Evolutionary conservation across 169 alveolate species (phyloP), one percentile per base, ranked within the genome.

Genomic region (Plasmodium sp.): DNA sequence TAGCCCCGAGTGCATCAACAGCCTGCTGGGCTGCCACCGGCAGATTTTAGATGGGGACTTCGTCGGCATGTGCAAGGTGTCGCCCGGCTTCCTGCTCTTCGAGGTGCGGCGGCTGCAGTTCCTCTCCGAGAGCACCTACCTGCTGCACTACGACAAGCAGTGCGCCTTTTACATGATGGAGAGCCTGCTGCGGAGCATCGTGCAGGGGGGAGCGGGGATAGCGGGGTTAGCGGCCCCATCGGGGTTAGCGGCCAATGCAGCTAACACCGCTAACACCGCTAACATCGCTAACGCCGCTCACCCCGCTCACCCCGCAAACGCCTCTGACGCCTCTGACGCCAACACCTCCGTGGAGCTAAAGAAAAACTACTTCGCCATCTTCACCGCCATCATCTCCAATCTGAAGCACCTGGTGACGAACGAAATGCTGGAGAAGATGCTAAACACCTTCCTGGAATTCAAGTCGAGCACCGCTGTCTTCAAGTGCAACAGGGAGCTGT

Each of bases 121-220:
- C 62, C 48, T 92, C n/a, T 71, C 92, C 10, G 82, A 67, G 6
- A 81, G 54, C 54, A 51, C 91, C 3, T 92, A 92, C 83, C 56
- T 92, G 14, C 75, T 92, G 43, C 82, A 92, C 75, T 92, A 92
- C 75, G 62, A 71, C n/a, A 92, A 92, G 41, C 82, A 92, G 14
- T 82, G 16, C 39, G 95, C 95, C 27, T 92, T 54, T 56, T 72
- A 72, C 83, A 92, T 92, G 74, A 81, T 92, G 92, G 92, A 81
- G 2, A 48, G 51, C 67, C 45, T 92, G 16, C 7, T 92, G 12
- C 54, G 79, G 54, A 92, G 48, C 2, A 79, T 92, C 16, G n/a
- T 81, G 1, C 75, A 92, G 18, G 79, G 43, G 22, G 84, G 4
- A 36, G 41, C 5, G 27, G 27, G 27, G 27, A 0, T 22, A 22